Evolutionary conservation across 371 early-diverging fungal genomes (phyloP), one percentile per base, ranked within the genome.

Genomic region (Choanephora cucurbitarum): DNA sequence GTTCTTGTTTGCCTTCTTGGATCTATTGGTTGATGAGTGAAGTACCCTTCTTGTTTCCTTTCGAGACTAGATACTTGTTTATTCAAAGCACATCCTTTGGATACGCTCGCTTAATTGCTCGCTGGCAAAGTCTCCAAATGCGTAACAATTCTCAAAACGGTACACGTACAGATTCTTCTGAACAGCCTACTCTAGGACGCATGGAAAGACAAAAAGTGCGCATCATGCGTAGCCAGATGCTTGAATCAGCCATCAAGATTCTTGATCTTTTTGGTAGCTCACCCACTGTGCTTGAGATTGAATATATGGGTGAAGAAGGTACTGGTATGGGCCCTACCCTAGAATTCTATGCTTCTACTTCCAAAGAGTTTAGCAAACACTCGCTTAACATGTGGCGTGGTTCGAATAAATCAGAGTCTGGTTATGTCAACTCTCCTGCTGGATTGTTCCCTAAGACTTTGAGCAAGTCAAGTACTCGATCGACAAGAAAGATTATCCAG

Each of bases 261-360:
- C 75, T 95, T 69, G 87, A 90, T 21, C 61, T 91, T 49, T 95
- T 89, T 64, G 85, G 86, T n/a, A 75, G 77, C 10, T 73, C 81
- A 1, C 82, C 86, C 32, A 72, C 82, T 3, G 75, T 92, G 37
- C 74, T 97, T 46, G 96, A 97, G 66, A 83, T 96, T 17, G 93
- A 96, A 67, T 97, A 92, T 60, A 83, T 85, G 62, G 93, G 91
- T 28, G 98, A 97, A 60, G 95, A 92, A 19, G 98, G 98, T 10
- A 92, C 94, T 4, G 98, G 98, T 3, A 67, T 94, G 6, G 98
- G 98, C 0, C 96, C 96, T 0, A 96, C 98, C 0, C 73, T 95
- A 7, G 98, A 96, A 63, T 96, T 96, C 60, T 97, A 93, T 63
- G 79, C 94, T 1, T 65, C 80, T 5, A 86, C 93, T 0, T 94